These are phyloP conservation scores for Cymbopogon citratus DNA, from an alignment of 176 grass and related monocot genomes.

Conservation along the genomic window DNA sequence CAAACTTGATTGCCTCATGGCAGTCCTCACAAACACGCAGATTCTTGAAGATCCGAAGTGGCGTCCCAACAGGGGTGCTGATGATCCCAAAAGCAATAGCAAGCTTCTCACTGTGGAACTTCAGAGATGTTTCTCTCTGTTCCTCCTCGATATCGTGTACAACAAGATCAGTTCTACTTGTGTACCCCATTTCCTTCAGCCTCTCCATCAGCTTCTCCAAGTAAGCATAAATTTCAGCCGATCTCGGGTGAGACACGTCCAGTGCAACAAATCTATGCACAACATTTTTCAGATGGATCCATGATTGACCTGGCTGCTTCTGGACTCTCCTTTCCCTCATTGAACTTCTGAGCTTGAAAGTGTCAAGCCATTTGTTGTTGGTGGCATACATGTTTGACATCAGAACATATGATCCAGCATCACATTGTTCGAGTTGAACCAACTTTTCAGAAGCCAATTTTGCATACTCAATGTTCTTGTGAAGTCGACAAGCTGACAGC, in stretches of 20 bases:
- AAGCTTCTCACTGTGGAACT: constrained; percentile 53
- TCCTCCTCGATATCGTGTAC: constrained; percentile 57
- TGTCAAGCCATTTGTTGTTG: constrained; percentile 50
- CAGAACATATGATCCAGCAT: constrained; percentile 55
- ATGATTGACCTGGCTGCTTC: constrained; percentile 52
- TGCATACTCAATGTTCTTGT: constrained; percentile 47
- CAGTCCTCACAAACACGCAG: constrained; percentile 49
- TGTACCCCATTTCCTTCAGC: constrained; percentile 49
- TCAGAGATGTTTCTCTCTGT: constrained; percentile 53
- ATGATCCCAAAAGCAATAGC: constrained; percentile 55
- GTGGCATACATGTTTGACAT: constrained; percentile 63
- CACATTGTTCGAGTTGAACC: constrained; percentile 47
- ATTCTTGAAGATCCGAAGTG: constrained; percentile 61
- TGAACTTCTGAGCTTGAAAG: constrained; percentile 45
- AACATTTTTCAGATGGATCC: constrained; percentile 49
- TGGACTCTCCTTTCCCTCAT: constrained; percentile 45
- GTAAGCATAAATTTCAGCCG: constrained; percentile 39
- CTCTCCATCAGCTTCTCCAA: constrained; percentile 40
- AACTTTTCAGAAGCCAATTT: constrained; percentile 45
- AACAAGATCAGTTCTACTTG: constrained; percentile 44
- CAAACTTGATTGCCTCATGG: constrained; percentile 48
- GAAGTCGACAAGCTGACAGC: constrained; percentile 54
- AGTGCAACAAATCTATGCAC: constrained; percentile 43
- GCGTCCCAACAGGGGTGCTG: constrained; percentile 28
- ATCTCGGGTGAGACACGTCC: constrained; percentile 35